These are phyloP conservation scores for Eucalyptus caleyi DNA, from an alignment of 345 rosid genomes.

Conservation along the genomic window DNA sequence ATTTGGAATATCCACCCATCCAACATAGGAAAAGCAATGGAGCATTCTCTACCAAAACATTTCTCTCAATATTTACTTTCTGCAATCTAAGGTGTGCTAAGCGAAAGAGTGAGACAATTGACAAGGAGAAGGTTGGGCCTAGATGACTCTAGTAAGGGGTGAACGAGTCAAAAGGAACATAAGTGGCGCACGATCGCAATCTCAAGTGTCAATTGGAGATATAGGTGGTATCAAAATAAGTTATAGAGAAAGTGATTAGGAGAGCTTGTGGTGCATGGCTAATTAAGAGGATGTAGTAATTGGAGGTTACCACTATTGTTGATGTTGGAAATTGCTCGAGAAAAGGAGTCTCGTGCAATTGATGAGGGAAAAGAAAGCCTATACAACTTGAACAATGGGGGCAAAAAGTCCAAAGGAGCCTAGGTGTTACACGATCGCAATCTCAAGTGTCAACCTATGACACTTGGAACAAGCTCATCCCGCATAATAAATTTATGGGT, in stretches of 20 bases:
- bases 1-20: not conserved
- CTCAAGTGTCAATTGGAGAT: not conserved
- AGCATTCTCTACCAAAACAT: not conserved
- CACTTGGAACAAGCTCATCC: not conserved
- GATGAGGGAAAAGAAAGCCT: not conserved
- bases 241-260: not conserved
- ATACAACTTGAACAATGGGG: not conserved
- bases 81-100: not conserved
- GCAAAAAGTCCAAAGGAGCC: not conserved
- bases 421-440: rapidly evolving
- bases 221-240: not conserved
- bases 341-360: not conserved
- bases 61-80: too few relatives aligned
- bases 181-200: not conserved
- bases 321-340: not conserved
- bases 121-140: not conserved
- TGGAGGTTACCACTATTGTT: not conserved
- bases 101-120: not conserved
- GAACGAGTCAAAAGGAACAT: not conserved
- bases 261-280: not conserved
- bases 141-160: not conserved
- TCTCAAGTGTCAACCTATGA: not conserved
- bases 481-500: too few relatives aligned
- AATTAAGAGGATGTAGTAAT: not conserved
- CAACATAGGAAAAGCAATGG: not conserved